A percentile compares a stretch with the other conserved stretches of the same genome.
Evolutionary conservation across 192 early-diverging fungal species (phyloP).

Genomic region (Podila epigama): DNA sequence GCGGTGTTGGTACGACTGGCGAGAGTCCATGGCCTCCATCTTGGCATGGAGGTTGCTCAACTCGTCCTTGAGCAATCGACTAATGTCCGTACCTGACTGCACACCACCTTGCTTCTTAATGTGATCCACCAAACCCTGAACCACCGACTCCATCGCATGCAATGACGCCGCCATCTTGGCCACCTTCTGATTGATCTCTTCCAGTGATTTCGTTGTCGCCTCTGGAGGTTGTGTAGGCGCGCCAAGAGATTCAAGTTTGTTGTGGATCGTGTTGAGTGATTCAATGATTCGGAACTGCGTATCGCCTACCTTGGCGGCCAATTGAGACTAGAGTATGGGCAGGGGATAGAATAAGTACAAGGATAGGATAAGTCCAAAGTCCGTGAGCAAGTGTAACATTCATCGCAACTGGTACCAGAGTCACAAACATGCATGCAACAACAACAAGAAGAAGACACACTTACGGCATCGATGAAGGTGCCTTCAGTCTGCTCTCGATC

Average conservation of each 20-base stretch:
- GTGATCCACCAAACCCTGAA: conserved; percentile 39
- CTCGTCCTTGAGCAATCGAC: conserved; percentile 33
- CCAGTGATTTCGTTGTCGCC: conserved; percentile 8
- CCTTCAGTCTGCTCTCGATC: conserved; percentile 27
- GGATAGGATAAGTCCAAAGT: too few species aligned
- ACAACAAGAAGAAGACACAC: not conserved
- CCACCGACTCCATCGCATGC: conserved; percentile 45
- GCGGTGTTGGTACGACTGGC: conserved; percentile 38
- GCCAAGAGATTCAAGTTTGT: conserved; percentile 32
- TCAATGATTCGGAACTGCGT: conserved; percentile 41
- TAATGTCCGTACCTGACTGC: conserved; percentile 1
- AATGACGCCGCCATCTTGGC: conserved; percentile 21
- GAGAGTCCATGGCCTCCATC: conserved; percentile 46
- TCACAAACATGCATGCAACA: not conserved
- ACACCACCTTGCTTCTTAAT: conserved; percentile 23
- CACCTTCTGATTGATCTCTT: conserved; percentile 35
- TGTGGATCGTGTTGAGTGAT: conserved; percentile 44
- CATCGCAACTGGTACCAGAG: not conserved
- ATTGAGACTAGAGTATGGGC: conserved; percentile 1
- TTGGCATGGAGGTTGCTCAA: conserved; percentile 24
- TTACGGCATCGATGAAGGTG: conserved; percentile 25
- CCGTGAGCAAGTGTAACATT: too few species aligned
- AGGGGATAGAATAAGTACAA: not conserved
- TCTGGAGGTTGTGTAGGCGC: conserved; percentile 37
- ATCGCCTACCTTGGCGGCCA: conserved; percentile 22